Conservation (phyloP, 2,329 filamentous ascomycete species). For the Hypocrella siamensis region DNA sequence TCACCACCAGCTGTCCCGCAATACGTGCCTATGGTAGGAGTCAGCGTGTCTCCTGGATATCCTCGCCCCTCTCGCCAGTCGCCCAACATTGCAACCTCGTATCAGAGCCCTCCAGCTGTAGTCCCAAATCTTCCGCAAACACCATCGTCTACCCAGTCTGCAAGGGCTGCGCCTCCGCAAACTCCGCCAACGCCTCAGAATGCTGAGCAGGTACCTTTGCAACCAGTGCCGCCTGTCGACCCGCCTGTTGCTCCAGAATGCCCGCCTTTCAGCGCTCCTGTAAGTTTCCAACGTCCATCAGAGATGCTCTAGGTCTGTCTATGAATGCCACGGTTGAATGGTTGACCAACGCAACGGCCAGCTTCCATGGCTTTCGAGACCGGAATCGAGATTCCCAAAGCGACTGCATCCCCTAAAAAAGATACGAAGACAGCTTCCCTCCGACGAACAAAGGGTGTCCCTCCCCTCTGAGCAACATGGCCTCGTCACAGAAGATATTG, state of each 20-base stretch:
- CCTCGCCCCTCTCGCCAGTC: constrained; percentile 32
- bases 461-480: constrained; percentile 25
- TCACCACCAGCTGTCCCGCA: constrained; percentile 38
- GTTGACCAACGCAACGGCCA: too few relatives aligned
- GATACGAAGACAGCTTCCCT: constrained; percentile 24
- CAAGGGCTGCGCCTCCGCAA: constrained; percentile 23
- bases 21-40: constrained; percentile 35
- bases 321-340: too few relatives aligned
- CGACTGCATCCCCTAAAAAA: constrained; percentile 20
- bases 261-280: constrained; percentile 30
- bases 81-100: constrained; percentile 38
- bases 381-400: constrained; percentile 33
- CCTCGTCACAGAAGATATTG: constrained; percentile 7
- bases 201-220: constrained; percentile 12
- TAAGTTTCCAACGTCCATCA: constrained; percentile 21
- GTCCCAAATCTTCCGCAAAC: constrained; percentile 30
- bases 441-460: constrained; percentile 23
- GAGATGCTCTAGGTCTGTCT: not conserved
- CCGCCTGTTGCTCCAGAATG: constrained; percentile 5
- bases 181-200: constrained; percentile 31
- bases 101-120: constrained; percentile 34
- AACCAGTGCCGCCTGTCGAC: constrained; percentile 1
- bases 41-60: constrained; percentile 29
- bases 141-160: constrained; percentile 36
- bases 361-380: constrained; percentile 42